Percentiles rank a stretch among this genome's conserved stretches.
These are phyloP conservation scores for Cryphonectria radicalis DNA, from an alignment of 2,329 filamentous ascomycete genomes.

Conservation along the genomic window DNA sequence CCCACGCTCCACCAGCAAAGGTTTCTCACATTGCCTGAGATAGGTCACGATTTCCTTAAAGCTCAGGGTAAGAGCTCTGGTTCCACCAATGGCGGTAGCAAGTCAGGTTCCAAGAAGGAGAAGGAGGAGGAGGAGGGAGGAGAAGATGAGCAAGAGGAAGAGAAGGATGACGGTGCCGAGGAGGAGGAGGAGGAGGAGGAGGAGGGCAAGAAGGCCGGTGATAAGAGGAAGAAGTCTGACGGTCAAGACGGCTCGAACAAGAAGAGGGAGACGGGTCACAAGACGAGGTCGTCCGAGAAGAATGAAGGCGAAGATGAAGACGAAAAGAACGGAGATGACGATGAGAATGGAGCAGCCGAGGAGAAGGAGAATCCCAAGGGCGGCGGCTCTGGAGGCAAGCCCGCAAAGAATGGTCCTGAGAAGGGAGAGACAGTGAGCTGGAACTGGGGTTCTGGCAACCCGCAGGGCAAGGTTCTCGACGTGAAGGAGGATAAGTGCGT, in stretches of 20 bases:
- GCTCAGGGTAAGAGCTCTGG: conserved; percentile 32
- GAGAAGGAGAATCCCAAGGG: conserved; percentile 20
- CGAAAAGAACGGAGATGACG: conserved; percentile 30
- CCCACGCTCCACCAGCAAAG: not conserved
- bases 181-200: conserved; percentile 21
- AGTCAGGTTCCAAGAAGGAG: conserved; percentile 22
- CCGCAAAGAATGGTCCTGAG: conserved; percentile 26
- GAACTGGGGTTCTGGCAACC: conserved; percentile 51
- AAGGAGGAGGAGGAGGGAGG: conserved; percentile 14
- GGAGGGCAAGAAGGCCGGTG: conserved; percentile 28
- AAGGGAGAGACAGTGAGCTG: conserved; percentile 50
- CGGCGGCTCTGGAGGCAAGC: conserved; percentile 20
- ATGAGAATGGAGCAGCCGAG: conserved; percentile 25
- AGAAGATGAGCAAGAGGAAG: conserved; percentile 5
- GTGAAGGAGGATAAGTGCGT: conserved; percentile 47
- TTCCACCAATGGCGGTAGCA: conserved; percentile 10
- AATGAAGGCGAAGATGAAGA: conserved; percentile 28
- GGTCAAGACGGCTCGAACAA: conserved; percentile 32
- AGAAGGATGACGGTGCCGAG: conserved; percentile 21
- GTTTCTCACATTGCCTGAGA: not conserved
- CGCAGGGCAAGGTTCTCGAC: conserved; percentile 49
- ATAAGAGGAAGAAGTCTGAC: conserved; percentile 26
- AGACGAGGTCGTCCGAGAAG: conserved; percentile 27
- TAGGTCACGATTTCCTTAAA: conserved; percentile 55
- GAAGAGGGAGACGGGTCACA: conserved; percentile 32